These are phyloP conservation scores for Macrophomina phaseolina DNA, from an alignment of 2,329 filamentous ascomycete species.

Conservation along the genomic window DNA sequence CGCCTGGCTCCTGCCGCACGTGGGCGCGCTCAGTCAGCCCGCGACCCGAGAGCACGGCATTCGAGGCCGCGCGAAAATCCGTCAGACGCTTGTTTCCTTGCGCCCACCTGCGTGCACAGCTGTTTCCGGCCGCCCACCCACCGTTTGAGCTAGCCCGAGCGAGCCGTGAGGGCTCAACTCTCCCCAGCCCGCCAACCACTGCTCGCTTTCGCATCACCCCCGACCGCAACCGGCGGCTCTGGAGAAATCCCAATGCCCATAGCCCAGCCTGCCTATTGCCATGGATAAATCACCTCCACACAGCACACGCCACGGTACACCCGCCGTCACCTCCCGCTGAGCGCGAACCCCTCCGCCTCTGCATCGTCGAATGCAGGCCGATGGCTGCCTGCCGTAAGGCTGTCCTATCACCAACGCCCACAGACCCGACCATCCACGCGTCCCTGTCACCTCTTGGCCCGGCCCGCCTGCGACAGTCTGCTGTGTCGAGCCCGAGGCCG, in stretches of 20 bases:
- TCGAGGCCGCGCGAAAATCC: constrained; percentile 21
- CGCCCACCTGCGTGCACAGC: constrained; percentile 4
- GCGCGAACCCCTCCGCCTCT: neutral
- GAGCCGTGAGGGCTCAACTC: neutral
- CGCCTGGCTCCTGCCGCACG: constrained; percentile 14
- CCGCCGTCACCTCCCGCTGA: neutral
- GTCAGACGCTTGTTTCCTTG: constrained; percentile 20
- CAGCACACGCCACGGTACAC: constrained; percentile 17
- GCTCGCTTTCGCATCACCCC: constrained; percentile 18
- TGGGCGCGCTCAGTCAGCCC: constrained; percentile 24
- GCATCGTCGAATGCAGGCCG: constrained; percentile 1
- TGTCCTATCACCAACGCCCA: constrained; percentile 4
- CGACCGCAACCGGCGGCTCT: constrained; percentile 16
- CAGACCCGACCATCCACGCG: constrained; percentile 21
- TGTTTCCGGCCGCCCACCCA: constrained; percentile 12
- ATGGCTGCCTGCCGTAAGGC: constrained; percentile 24
- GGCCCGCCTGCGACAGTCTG: constrained; percentile 8
- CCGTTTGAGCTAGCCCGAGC: constrained; percentile 20
- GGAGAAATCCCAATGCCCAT: neutral
- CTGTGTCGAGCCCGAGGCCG: constrained; percentile 4
- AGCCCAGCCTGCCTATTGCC: neutral
- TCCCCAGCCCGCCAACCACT: neutral
- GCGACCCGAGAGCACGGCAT: constrained; percentile 21
- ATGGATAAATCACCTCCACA: constrained; percentile 11
- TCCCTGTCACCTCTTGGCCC: constrained; percentile 9